These are phyloP conservation scores for Camellia japonica DNA, from an alignment of 148 eudicot species.

Conservation along the genomic window DNA sequence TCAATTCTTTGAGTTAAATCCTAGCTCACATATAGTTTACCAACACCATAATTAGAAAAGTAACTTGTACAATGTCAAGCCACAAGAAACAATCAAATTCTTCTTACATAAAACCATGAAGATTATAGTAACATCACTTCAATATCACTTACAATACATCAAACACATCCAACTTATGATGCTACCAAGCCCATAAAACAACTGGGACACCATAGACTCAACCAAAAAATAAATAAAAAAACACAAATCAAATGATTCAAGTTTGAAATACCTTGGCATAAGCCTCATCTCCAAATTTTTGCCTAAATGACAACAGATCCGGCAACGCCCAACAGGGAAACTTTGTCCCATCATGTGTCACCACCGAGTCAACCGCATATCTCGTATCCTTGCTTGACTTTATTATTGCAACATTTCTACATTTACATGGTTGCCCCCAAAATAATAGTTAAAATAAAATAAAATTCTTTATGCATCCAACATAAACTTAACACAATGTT, in stretches of 20 bases:
- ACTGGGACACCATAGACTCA: background rate
- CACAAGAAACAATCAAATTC: background rate
- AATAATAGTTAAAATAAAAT: background rate
- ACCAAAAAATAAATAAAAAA: background rate
- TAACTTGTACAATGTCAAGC: background rate
- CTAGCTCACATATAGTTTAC: background rate
- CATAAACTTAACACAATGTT: background rate
- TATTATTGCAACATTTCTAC: constrained; percentile 75
- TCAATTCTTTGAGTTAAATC: background rate
- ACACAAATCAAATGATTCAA: background rate
- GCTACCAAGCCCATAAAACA: background rate
- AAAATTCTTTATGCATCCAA: background rate
- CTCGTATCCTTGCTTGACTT: constrained; percentile 88
- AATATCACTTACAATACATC: background rate
- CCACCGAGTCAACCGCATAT: constrained; percentile 80
- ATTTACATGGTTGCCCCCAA: background rate
- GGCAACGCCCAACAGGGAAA: constrained; percentile 86
- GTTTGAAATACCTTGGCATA: constrained; percentile 54
- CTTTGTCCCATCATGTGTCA: constrained; percentile 78
- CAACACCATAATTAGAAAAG: background rate
- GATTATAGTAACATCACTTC: background rate
- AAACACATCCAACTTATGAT: background rate
- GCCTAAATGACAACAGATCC: constrained; percentile 53
- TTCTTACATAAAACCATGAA: background rate
- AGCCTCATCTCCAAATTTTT: constrained; percentile 57